Percentiles rank a stretch among this genome's conserved stretches.
phyloP scores from a whole-genome alignment of 1,139 yeast genomes.

The Geotrichum aggregatum region DNA sequence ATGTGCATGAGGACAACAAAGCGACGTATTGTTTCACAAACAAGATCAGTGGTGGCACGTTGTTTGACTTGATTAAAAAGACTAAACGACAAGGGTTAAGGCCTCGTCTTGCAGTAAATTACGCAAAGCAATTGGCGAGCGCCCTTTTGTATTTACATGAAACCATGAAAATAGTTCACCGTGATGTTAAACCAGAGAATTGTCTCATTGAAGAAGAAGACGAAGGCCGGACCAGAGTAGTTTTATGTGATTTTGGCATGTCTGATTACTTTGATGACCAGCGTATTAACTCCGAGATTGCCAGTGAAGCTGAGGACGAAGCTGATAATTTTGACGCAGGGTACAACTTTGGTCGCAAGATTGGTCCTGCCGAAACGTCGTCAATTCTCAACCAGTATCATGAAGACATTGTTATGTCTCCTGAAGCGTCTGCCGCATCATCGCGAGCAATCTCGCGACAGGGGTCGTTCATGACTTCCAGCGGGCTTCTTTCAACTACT shows the following conservation, averaged over 20 bases:
- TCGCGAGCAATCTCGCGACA: constrained; percentile 12
- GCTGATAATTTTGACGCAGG: constrained; percentile 31
- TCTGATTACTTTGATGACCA: constrained; percentile 40
- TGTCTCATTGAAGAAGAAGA: constrained; percentile 53
- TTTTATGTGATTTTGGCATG: constrained; percentile 89
- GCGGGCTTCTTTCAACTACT: constrained; percentile 20
- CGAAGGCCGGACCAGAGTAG: constrained; percentile 33
- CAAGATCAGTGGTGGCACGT: constrained; percentile 72
- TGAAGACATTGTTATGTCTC: not conserved
- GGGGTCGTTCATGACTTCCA: constrained; percentile 6
- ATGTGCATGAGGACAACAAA: constrained; percentile 55
- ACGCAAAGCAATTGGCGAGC: constrained; percentile 51
- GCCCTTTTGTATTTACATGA: constrained; percentile 73
- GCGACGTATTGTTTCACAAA: constrained; percentile 72
- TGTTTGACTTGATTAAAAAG: constrained; percentile 69
- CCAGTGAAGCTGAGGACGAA: constrained; percentile 5
- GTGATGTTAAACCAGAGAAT: constrained; percentile 85
- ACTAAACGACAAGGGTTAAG: constrained; percentile 25
- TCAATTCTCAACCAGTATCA: constrained; percentile 29
- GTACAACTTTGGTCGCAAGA: constrained; percentile 28
- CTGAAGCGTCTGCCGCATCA: not conserved
- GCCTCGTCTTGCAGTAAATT: constrained; percentile 34
- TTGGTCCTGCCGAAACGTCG: constrained; percentile 34
- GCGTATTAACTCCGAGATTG: not conserved
- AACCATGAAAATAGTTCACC: constrained; percentile 65